Conservation (phyloP, 352 stramenopile species). For the Thalassiosira oceanica region DNA sequence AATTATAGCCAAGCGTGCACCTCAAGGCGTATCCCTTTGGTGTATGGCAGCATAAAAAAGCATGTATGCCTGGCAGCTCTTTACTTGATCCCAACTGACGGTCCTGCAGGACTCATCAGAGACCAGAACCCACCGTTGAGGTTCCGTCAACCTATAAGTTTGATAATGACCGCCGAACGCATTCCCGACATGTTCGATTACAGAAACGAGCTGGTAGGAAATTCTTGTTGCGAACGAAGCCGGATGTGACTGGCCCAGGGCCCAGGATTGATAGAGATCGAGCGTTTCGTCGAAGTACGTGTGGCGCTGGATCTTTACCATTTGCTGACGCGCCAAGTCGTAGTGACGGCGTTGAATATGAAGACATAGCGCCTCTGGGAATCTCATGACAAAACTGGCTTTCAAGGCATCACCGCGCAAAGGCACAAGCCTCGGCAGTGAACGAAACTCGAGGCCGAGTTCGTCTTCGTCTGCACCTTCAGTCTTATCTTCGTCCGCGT, state of each 20-base stretch:
- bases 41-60: conserved; percentile 69
- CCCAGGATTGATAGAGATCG: conserved; percentile 63
- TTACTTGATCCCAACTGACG: conserved; percentile 61
- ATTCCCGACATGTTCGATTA: conserved; percentile 73
- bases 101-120: conserved; percentile 57
- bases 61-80: conserved; percentile 74
- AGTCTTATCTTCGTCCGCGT: conserved; percentile 48
- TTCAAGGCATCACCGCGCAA: neutral
- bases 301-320: conserved; percentile 63
- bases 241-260: conserved; percentile 59
- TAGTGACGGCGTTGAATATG: conserved; percentile 78
- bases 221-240: conserved; percentile 19
- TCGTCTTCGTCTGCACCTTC: conserved; percentile 18
- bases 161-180: conserved; percentile 74
- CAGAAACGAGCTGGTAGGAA: conserved; percentile 63
- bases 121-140: conserved; percentile 53
- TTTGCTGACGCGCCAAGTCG: conserved; percentile 50
- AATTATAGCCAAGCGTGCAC: too few relatives aligned
- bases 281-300: conserved; percentile 66
- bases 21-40: neutral
- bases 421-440: neutral
- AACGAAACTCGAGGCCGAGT: conserved; percentile 4
- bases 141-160: conserved; percentile 55
- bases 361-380: conserved; percentile 67
- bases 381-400: conserved; percentile 49